phyloP scores from a whole-genome alignment of 139 green algal species.

The Chlorokybus atmophyticus region DNA sequence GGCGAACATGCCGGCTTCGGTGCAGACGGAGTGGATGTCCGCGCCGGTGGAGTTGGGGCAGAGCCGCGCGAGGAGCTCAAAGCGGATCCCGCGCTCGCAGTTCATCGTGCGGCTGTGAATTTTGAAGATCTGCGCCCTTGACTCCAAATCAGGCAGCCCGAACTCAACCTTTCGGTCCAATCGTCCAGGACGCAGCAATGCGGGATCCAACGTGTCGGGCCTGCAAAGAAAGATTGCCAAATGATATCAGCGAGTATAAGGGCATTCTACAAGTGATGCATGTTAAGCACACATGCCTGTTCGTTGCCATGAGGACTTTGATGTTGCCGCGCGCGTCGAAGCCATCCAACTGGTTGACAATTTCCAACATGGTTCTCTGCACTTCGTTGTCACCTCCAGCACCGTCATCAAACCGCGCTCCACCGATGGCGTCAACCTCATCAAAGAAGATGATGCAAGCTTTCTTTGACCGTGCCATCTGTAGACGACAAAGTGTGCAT shows the following conservation, averaged over 20 bases:
- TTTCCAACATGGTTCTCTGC: constrained; percentile 98
- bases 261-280: neutral
- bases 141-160: constrained; percentile 86
- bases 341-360: constrained; percentile 98
- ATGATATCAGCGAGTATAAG: constrained; percentile 1
- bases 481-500: constrained; percentile 9
- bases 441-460: constrained; percentile 99
- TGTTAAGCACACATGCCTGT: constrained; percentile 14
- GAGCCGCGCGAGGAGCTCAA: constrained; percentile 78
- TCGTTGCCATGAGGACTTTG: constrained; percentile 71
- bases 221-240: constrained; percentile 19
- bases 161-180: constrained; percentile 98
- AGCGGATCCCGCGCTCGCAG: constrained; percentile 89
- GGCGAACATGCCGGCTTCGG: constrained; percentile 91
- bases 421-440: constrained; percentile 92
- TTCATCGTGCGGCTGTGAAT: constrained; percentile 97
- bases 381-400: constrained; percentile 97
- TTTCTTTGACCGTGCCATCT: constrained; percentile 96
- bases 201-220: constrained; percentile 93
- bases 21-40: constrained; percentile 89
- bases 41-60: constrained; percentile 92
- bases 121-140: constrained; percentile 88
- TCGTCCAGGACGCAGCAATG: constrained; percentile 82
- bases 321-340: constrained; percentile 98
- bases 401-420: constrained; percentile 87